A percentile compares a stretch with the other conserved stretches of the same genome.
Conservation (phyloP, 2,329 filamentous ascomycete genomes). For the Paracamarosporium sp. region DNA sequence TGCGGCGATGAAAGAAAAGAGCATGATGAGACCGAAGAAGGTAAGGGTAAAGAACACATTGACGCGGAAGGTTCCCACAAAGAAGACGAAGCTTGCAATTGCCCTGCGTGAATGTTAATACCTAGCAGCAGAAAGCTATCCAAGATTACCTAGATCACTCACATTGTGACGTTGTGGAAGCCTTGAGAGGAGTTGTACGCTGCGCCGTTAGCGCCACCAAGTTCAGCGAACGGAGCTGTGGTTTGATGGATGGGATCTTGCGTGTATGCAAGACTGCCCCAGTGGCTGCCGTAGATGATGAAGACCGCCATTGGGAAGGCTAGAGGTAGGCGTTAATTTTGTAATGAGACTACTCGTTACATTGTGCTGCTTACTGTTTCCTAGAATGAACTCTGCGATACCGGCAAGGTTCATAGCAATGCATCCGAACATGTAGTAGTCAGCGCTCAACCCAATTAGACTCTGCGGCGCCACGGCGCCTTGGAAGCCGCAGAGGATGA, state of each 20-base stretch:
- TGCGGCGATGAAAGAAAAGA: not conserved
- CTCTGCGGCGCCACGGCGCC: not conserved
- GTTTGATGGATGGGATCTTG: not conserved
- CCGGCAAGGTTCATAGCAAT: not conserved
- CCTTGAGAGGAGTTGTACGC: not conserved
- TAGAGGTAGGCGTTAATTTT: not conserved
- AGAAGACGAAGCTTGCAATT: not conserved
- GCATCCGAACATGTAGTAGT: not conserved
- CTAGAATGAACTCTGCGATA: not conserved
- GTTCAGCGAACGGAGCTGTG: not conserved
- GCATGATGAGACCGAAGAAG: not conserved
- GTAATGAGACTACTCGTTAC: not conserved
- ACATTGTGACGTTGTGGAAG: not conserved
- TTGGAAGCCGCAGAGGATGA: not conserved
- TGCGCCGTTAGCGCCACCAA: not conserved
- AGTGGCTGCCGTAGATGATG: not conserved
- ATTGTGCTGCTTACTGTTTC: not conserved
- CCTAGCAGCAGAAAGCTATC: not conserved
- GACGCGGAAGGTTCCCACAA: not conserved
- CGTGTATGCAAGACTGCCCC: not conserved
- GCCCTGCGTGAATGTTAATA: not conserved
- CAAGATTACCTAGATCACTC: accelerated
- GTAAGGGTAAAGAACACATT: not conserved
- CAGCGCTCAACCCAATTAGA: not conserved
- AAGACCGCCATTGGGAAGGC: not conserved